These are phyloP conservation scores for Grifola frondosa DNA, from an alignment of 1,284 basidiomycete genomes.

Conservation along the genomic window DNA sequence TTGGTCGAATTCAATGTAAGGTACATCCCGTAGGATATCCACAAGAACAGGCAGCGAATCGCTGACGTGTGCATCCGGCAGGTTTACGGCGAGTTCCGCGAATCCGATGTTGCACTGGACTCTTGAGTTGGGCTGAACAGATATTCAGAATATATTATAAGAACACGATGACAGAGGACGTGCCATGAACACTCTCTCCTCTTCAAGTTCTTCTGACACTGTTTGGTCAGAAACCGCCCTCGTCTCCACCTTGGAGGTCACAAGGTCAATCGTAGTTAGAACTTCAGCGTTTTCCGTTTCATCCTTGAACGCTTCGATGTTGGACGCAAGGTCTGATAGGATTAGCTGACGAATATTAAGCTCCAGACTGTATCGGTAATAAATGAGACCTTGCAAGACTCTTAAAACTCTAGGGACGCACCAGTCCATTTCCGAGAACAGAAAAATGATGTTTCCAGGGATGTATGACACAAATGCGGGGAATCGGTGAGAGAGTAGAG, in stretches of 20 bases:
- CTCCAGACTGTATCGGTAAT: slow-evolving; percentile 62
- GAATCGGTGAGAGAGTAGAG: too few relatives aligned
- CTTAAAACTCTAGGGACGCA: too few relatives aligned
- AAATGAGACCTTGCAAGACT: too few relatives aligned
- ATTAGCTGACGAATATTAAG: slow-evolving; percentile 81
- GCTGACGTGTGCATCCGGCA: slow-evolving; percentile 53
- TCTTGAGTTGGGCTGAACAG: slow-evolving; percentile 51
- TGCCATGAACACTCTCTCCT: slow-evolving; percentile 59
- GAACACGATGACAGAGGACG: slow-evolving; percentile 16
- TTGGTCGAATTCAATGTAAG: slow-evolving; percentile 72
- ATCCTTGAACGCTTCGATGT: slow-evolving; percentile 50
- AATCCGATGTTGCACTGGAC: slow-evolving; percentile 79
- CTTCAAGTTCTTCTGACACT: slow-evolving; percentile 19
- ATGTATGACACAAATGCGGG: too few relatives aligned
- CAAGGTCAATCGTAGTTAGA: slow-evolving; percentile 50
- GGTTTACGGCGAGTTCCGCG: slow-evolving; percentile 66
- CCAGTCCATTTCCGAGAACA: too few relatives aligned
- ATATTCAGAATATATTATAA: not conserved
- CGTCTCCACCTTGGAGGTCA: slow-evolving; percentile 61
- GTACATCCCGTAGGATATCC: slow-evolving; percentile 68
- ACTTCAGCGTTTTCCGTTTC: slow-evolving; percentile 33
- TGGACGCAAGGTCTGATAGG: slow-evolving; percentile 75
- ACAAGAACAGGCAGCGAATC: slow-evolving; percentile 55
- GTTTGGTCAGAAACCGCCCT: slow-evolving; percentile 26
- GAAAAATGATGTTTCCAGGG: too few relatives aligned